phyloP scores from a whole-genome alignment of 2,329 filamentous ascomycete species.

The Arthrinium phaeospermum region DNA sequence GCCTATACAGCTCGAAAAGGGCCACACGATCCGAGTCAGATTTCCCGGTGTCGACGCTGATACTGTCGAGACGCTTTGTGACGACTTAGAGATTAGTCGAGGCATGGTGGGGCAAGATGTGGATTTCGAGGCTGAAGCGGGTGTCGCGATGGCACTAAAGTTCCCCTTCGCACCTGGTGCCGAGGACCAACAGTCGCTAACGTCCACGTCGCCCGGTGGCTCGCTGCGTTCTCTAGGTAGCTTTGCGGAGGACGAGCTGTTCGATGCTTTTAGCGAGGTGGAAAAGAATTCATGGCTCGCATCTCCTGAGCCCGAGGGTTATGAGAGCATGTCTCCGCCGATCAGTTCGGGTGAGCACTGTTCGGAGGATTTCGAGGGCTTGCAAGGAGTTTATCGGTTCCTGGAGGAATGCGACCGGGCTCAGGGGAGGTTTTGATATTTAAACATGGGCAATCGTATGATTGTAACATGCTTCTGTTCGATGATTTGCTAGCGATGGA shows the following conservation, averaged over 20 bases:
- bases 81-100: conserved; percentile 83
- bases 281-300: conserved; percentile 56
- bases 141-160: conserved; percentile 75
- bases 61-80: conserved; percentile 81
- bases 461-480: conserved; percentile 12
- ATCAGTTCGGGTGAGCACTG: conserved; percentile 49
- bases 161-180: conserved; percentile 82
- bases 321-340: conserved; percentile 56
- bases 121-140: conserved; percentile 71
- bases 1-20: conserved; percentile 74
- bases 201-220: conserved; percentile 52
- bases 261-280: conserved; percentile 45
- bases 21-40: conserved; percentile 74
- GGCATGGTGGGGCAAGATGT: conserved; percentile 80
- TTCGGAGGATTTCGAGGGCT: conserved; percentile 58
- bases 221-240: conserved; percentile 51
- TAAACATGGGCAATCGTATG: conserved; percentile 5
- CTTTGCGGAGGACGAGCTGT: conserved; percentile 44
- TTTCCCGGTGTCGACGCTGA: conserved; percentile 90
- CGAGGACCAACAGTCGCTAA: conserved; percentile 32
- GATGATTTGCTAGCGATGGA: neutral
- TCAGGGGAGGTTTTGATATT: conserved; percentile 29
- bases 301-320: conserved; percentile 50
- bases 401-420: conserved; percentile 61
- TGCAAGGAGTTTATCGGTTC: conserved; percentile 64